Conservation (phyloP, 2,329 filamentous ascomycete genomes). For the Coniochaeta prunicola region DNA sequence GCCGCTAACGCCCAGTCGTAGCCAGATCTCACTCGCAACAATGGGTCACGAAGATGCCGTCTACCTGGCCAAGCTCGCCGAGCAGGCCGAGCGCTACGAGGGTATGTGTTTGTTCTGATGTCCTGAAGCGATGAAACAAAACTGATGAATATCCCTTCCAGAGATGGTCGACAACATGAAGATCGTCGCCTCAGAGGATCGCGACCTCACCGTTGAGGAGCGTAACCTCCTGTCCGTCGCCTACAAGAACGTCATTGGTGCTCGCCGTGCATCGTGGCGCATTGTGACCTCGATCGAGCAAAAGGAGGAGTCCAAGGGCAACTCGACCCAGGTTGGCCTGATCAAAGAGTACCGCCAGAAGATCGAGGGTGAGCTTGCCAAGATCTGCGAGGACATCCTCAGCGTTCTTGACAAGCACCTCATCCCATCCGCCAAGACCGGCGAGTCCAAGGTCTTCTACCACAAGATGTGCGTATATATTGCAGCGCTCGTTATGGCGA, state of each 20-base stretch:
- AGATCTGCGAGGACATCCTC: constrained; percentile 97
- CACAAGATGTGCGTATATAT: constrained; percentile 78
- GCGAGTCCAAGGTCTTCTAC: constrained; percentile 99
- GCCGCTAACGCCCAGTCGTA: neutral
- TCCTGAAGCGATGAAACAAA: neutral
- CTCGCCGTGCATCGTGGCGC: constrained; percentile 94
- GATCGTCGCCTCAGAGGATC: constrained; percentile 83
- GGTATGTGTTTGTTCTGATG: constrained; percentile 50
- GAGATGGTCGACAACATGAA: constrained; percentile 99
- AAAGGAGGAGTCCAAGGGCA: constrained; percentile 99
- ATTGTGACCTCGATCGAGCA: constrained; percentile 98
- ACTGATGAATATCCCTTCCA: constrained; percentile 29
- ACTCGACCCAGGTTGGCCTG: constrained; percentile 77
- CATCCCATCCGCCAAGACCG: constrained; percentile 87
- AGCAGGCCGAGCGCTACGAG: constrained; percentile 99
- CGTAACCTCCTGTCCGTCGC: constrained; percentile 95
- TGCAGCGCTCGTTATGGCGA: neutral
- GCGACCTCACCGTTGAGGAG: constrained; percentile 84
- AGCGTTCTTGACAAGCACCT: constrained; percentile 90
- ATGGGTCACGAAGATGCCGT: constrained; percentile 99
- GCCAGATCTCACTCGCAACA: constrained; percentile 41
- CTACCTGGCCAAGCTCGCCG: constrained; percentile 99
- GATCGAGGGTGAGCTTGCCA: constrained; percentile 93
- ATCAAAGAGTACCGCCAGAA: constrained; percentile 99
- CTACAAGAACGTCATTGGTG: constrained; percentile 99